These are phyloP conservation scores for Solanum rostratum DNA, from an alignment of 257 asterid genomes.

Conservation along the genomic window DNA sequence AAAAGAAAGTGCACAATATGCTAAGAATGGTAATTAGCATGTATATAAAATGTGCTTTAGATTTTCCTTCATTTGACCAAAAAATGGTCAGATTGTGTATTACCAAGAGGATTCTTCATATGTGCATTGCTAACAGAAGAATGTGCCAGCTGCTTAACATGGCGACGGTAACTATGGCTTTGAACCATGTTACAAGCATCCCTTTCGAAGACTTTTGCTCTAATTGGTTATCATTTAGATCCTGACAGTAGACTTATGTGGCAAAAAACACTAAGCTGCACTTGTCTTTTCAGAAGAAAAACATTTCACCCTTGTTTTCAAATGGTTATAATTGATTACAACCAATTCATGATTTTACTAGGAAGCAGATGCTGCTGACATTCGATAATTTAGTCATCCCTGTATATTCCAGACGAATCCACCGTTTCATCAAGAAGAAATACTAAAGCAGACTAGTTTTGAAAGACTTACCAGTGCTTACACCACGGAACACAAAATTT, in stretches of 20 bases:
- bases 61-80: not conserved
- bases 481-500: slow-evolving; percentile 99
- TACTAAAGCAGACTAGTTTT: not conserved
- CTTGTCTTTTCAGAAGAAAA: not conserved
- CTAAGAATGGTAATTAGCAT: not conserved
- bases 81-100: not conserved
- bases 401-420: not conserved
- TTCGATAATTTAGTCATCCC: not conserved
- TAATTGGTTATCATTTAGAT: not conserved
- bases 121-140: not conserved
- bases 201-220: not conserved
- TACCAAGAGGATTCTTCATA: not conserved
- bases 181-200: not conserved
- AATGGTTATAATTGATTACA: not conserved
- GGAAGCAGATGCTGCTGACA: not conserved
- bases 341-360: not conserved
- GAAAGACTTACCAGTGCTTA: slow-evolving; percentile 77
- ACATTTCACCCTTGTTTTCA: not conserved
- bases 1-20: not conserved
- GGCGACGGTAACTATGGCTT: not conserved
- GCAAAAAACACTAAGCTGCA: not conserved
- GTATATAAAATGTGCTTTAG: not conserved
- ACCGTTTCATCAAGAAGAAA: not conserved
- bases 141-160: not conserved
- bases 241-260: not conserved